A percentile compares a stretch with the other conserved stretches of the same genome.
phyloP scores from a whole-genome alignment of 306 rosid species.

The Mucuna pruriens region DNA sequence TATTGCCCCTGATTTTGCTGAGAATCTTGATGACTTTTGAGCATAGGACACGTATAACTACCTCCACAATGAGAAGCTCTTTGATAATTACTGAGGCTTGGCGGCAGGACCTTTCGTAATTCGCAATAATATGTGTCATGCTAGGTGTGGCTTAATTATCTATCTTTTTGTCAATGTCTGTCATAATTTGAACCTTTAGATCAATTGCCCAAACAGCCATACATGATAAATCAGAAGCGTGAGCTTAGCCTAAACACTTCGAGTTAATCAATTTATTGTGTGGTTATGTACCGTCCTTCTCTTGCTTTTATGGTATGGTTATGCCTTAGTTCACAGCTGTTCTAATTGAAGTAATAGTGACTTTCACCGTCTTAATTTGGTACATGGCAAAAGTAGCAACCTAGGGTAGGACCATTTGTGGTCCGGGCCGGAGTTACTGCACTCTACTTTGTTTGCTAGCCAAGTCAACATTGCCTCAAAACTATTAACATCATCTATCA shows the following conservation, averaged over 20 bases:
- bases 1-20: constrained; percentile 32
- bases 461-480: constrained; percentile 23
- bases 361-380: constrained; percentile 43
- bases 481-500: constrained; percentile 4
- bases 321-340: constrained; percentile 41
- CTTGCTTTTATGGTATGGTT: constrained; percentile 37
- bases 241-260: constrained; percentile 38
- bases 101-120: constrained; percentile 42
- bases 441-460: constrained; percentile 38
- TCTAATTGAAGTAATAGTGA: constrained; percentile 40
- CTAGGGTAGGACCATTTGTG: constrained; percentile 31
- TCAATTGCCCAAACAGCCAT: constrained; percentile 34
- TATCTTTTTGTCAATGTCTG: constrained; percentile 43
- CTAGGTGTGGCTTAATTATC: constrained; percentile 27
- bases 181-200: constrained; percentile 46
- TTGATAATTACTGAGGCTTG: constrained; percentile 33
- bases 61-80: constrained; percentile 41
- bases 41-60: constrained; percentile 28
- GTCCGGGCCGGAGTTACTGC: background rate
- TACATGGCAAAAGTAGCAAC: constrained; percentile 28
- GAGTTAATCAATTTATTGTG: constrained; percentile 32
- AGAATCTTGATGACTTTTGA: constrained; percentile 35
- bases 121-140: constrained; percentile 35
- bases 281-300: constrained; percentile 24
- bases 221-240: constrained; percentile 30